phyloP scores from a whole-genome alignment of 1,284 basidiomycete species.

The Blastosporella zonata region DNA sequence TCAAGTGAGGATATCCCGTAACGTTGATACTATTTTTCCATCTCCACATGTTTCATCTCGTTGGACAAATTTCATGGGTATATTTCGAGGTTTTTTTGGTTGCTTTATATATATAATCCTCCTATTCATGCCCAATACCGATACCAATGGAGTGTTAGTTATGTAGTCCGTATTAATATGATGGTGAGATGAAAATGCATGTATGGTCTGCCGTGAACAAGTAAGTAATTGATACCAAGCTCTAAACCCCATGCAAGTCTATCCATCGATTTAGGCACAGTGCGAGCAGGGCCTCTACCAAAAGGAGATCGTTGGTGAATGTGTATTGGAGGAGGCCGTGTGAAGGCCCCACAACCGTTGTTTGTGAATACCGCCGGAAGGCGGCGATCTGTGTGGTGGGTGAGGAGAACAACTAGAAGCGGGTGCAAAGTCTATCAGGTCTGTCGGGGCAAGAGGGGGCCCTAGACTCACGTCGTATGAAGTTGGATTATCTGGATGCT shows the following conservation, averaged over 20 bases:
- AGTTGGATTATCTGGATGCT: slow-evolving; percentile 38
- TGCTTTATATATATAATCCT: slow-evolving; percentile 24
- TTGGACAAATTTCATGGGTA: slow-evolving; percentile 13
- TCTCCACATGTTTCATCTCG: slow-evolving; percentile 13
- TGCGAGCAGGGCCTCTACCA: slow-evolving; percentile 62
- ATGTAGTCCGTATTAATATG: slow-evolving; percentile 18
- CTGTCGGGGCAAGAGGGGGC: slow-evolving; percentile 9
- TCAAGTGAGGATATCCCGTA: slow-evolving; percentile 35
- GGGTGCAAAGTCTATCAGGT: slow-evolving; percentile 6
- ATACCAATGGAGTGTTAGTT: slow-evolving; percentile 23
- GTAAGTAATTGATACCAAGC: slow-evolving; percentile 15
- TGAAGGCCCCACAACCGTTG: slow-evolving; percentile 58
- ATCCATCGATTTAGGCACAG: slow-evolving; percentile 73
- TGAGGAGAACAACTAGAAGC: slow-evolving; percentile 43
- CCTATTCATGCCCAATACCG: slow-evolving; percentile 17
- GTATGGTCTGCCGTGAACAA: slow-evolving; percentile 16
- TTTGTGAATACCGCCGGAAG: slow-evolving; percentile 50
- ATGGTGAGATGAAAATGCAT: slow-evolving; percentile 16
- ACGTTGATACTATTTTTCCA: slow-evolving; percentile 25
- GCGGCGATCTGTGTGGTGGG: slow-evolving; percentile 50
- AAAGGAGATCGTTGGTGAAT: slow-evolving; percentile 55
- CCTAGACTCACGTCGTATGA: slow-evolving; percentile 52
- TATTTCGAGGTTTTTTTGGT: slow-evolving; percentile 11
- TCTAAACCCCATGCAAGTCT: slow-evolving; percentile 48
- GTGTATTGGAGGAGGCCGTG: slow-evolving; percentile 61